Base-by-base conservation (phyloP, 768 basidiomycete species). In the Tubosaeta sp. region DNA sequence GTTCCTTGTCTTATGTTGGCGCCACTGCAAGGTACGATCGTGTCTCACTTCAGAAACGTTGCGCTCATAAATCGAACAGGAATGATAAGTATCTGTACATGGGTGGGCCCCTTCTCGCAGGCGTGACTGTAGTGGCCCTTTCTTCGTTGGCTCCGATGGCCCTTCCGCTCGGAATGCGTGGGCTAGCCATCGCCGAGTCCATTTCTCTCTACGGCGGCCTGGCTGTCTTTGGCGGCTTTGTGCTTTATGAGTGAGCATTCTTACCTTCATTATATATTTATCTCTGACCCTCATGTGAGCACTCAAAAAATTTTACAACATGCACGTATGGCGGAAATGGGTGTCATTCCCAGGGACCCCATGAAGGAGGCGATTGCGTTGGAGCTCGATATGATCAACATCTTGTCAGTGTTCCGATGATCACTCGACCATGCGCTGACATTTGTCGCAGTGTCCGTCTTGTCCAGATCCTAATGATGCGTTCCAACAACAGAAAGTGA, bases 341-440 rank as follows among this genome's bases (percentile, higher is more conserved):
- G 91, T 43, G 59, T 68, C 35, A 79, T 88, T 62, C 74, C 79
- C 42, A 75, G 78, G 29, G 92, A 95, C 68, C 84, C 92, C 7
- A 71, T 94, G 60, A 84, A 76, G 48, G 91, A 92, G 70, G 80
- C 88, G 6, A 82, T 92, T 50, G 76, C 81, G 41, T 75, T 93
- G 47, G 85, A 93, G 65, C 78, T 94, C 49, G 88, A 92, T 62
- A 86, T 92, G 81, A 82, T 95, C 64, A 93, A 94, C 69, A 91
- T 94, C 46, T 92, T 92, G 86, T 88, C 60, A 56, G 84, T 71
- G 5, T 43, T 41, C 6, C 37, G 2, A n/a, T 48, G 11, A 46
- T 49, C 5, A 22, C 9, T 19, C 26, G 45, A 22, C 50, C 47
- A 6, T 34, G 52, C 17, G 41, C 38, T 64, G 22, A 71, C 43